Evolutionary conservation across 78 protist species (phyloP), one percentile per base, ranked within the genome.

Genomic region (Dictyostelium firmibasis): DNA sequence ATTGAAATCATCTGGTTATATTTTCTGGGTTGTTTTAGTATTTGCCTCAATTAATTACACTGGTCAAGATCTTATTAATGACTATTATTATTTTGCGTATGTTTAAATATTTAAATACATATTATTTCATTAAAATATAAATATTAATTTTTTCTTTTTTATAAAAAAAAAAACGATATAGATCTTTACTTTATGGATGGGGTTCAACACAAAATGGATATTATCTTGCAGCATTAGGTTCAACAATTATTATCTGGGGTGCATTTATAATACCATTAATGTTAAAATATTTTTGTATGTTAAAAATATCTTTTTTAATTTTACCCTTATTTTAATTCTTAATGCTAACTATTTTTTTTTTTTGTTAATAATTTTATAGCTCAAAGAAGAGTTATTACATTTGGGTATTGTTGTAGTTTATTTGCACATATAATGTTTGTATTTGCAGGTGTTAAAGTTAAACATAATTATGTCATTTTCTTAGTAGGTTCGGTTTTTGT

Each of bases 181-280:
- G 29, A 74, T 36, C 81, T 35, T 20, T 74, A 29, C 35, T n/a
- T 14, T 74, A 85, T 47, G 50, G 35, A 16, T 85, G 91, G 91
- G 38, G 41, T 18, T n/a, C 62, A 60, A 13, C n/a, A 7, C 20
- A 69, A 27, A 72, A 27, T 29, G 27, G 57, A 2, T 44, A 29
- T 35, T 60, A 72, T 74, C 74, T 41, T 8, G 44, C 43, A 23
- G 23, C 25, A 1, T 11, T 47, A 10, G 91, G 91, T 69, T 41
- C 43, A 43, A 13, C 47, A 0, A 31, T 85, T 11, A 14, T 85
- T 14, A 9, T 85, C 3, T 85, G 70, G 70, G 75, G 72, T 74
- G 13, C 23, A 18, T 44, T 85, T 6, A 33, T 85, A 2, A 16
- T 85, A 4, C 91, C 91, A 43, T 13, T 50, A 11, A 2, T 69